phyloP scores from a whole-genome alignment of 2,329 filamentous ascomycete genomes.

The Neopestalotiopsis clavispora region DNA sequence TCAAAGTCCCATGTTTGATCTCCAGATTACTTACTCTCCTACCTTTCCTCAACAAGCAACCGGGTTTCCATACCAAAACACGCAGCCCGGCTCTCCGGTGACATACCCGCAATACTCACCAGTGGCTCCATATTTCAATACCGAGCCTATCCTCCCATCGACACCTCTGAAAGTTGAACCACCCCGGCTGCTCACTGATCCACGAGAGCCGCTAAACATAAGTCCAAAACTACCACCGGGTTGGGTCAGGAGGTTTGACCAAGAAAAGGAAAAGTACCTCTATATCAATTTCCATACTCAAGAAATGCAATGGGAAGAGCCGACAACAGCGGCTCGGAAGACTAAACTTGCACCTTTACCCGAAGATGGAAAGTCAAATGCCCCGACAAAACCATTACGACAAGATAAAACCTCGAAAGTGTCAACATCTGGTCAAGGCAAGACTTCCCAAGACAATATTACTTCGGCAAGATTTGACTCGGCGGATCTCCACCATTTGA shows the following conservation, averaged over 20 bases:
- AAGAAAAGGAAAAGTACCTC: neutral
- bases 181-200: neutral
- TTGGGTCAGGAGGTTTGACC: neutral
- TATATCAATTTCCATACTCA: slow-evolving; percentile 9
- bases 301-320: neutral
- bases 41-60: neutral
- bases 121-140: neutral
- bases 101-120: neutral
- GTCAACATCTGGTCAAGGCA: neutral
- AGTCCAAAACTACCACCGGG: neutral
- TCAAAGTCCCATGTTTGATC: neutral
- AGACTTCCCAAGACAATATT: neutral
- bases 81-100: neutral
- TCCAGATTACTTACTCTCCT: no score
- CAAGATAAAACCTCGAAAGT: neutral
- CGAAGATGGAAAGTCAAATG: neutral
- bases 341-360: neutral
- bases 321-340: neutral
- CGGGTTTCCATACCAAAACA: neutral
- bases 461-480: neutral
- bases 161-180: neutral
- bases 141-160: neutral
- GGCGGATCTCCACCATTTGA: neutral
- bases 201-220: neutral
- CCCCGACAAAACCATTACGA: neutral